These are phyloP conservation scores for Strobilomyces confusus DNA, from an alignment of 768 basidiomycete genomes.

Conservation along the genomic window DNA sequence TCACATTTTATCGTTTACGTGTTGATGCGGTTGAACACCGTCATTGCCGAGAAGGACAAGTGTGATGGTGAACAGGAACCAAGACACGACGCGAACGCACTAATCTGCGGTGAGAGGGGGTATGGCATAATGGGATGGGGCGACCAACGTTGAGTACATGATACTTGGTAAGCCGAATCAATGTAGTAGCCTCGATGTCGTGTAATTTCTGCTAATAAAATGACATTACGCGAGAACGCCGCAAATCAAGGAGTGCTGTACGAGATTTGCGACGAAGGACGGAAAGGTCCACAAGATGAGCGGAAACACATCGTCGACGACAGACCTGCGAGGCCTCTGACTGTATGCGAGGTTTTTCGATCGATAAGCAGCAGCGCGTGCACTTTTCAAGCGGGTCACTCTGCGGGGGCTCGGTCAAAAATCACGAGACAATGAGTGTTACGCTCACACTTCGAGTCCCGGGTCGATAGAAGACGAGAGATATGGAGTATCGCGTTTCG, in stretches of 20 bases:
- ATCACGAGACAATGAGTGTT: not conserved
- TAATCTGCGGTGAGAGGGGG: conserved; percentile 22
- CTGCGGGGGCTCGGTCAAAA: conserved; percentile 33
- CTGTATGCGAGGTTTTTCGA: conserved; percentile 42
- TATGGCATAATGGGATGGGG: not conserved
- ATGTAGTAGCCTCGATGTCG: conserved; percentile 61
- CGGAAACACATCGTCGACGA: conserved; percentile 70
- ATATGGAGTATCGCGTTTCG: conserved; percentile 54
- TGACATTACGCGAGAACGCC: not conserved
- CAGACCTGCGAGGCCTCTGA: conserved; percentile 65
- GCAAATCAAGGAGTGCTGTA: conserved; percentile 31
- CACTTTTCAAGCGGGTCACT: conserved; percentile 79
- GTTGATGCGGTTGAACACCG: conserved; percentile 57
- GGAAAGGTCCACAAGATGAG: conserved; percentile 74
- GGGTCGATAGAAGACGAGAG: conserved; percentile 63
- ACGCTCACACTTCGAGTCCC: conserved; percentile 69
- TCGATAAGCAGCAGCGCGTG: not conserved
- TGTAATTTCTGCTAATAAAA: conserved; percentile 45
- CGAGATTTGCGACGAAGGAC: conserved; percentile 55
- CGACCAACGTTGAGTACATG: conserved; percentile 74
- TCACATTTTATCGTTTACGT: conserved; percentile 61
- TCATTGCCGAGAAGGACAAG: conserved; percentile 65
- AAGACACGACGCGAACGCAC: conserved; percentile 69
- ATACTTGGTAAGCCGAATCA: conserved; percentile 74
- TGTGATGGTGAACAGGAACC: conserved; percentile 67